Conservation (phyloP, 805 yeast genomes). For the Starmerella powellii region DNA sequence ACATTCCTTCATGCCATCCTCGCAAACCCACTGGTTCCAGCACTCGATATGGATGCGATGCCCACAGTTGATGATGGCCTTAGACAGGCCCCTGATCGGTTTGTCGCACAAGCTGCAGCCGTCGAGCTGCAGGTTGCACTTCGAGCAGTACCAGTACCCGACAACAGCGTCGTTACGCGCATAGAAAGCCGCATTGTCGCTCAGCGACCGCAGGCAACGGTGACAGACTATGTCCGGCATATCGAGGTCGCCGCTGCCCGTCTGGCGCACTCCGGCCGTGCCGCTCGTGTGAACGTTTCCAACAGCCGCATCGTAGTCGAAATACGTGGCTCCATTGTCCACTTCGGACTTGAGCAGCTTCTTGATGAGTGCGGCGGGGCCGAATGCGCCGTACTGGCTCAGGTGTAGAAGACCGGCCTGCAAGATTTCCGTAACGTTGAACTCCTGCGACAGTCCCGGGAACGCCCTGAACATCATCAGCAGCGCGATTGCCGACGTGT, state of each 20-base stretch:
- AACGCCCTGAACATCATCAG: slow-evolving; percentile 16
- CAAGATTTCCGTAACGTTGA: slow-evolving; percentile 14
- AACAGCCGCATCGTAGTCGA: neutral
- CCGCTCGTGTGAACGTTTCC: neutral
- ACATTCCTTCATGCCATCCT: slow-evolving; percentile 44
- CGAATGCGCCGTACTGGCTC: slow-evolving; percentile 30
- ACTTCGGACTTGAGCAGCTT: slow-evolving; percentile 8
- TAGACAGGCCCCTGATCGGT: slow-evolving; percentile 60
- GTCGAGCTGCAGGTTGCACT: slow-evolving; percentile 47
- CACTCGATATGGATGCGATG: slow-evolving; percentile 81
- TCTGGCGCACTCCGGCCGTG: neutral
- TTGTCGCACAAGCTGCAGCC: slow-evolving; percentile 69
- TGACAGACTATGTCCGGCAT: slow-evolving; percentile 39
- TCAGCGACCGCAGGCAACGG: slow-evolving; percentile 27
- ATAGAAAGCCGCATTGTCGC: slow-evolving; percentile 25
- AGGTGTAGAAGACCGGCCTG: slow-evolving; percentile 15
- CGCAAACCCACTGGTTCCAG: slow-evolving; percentile 56
- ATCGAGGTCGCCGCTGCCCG: neutral
- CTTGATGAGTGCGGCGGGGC: slow-evolving; percentile 36
- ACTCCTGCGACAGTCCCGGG: slow-evolving; percentile 6
- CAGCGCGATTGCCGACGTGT: slow-evolving; percentile 17
- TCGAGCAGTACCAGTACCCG: slow-evolving; percentile 80
- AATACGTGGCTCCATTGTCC: slow-evolving; percentile 1
- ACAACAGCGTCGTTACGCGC: slow-evolving; percentile 31
- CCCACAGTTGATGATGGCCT: slow-evolving; percentile 59